A percentile compares a stretch with the other conserved stretches of the same genome.
Conservation (phyloP, 495 filamentous ascomycete species). For the Glarea lozoyensis region DNA sequence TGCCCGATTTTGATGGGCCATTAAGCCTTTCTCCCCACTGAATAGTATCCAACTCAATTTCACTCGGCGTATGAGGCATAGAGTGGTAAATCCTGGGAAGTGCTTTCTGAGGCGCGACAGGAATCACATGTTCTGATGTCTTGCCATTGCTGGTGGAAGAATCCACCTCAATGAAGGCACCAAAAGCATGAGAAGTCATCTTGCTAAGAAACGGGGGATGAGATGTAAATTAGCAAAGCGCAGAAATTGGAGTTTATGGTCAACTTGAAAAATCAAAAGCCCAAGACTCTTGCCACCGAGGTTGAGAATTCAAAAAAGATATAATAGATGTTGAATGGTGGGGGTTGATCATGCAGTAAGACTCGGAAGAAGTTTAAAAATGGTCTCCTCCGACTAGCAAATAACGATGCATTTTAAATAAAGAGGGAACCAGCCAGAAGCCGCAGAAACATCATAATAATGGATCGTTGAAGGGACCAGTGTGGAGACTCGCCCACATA, state of each 20-base stretch:
- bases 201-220: neutral
- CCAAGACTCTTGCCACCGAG: too few species aligned
- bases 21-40: conserved; percentile 20
- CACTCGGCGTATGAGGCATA: conserved; percentile 23
- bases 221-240: neutral
- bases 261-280: neutral
- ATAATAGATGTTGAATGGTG: neutral
- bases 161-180: conserved; percentile 20
- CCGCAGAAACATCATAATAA: too few species aligned
- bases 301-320: neutral
- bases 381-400: too few species aligned
- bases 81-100: conserved; percentile 30
- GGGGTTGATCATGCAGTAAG: neutral
- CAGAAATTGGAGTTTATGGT: neutral
- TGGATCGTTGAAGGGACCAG: too few species aligned
- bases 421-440: too few species aligned
- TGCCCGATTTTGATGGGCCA: conserved; percentile 14
- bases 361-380: too few species aligned
- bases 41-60: conserved; percentile 26
- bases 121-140: conserved; percentile 10
- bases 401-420: too few species aligned
- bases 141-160: conserved; percentile 6
- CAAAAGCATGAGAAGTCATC: conserved; percentile 17
- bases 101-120: conserved; percentile 26
- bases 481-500: too few species aligned